Evolutionary conservation across 78 protist genomes (phyloP).

Genomic region (Monocercomonoides exilis): DNA sequence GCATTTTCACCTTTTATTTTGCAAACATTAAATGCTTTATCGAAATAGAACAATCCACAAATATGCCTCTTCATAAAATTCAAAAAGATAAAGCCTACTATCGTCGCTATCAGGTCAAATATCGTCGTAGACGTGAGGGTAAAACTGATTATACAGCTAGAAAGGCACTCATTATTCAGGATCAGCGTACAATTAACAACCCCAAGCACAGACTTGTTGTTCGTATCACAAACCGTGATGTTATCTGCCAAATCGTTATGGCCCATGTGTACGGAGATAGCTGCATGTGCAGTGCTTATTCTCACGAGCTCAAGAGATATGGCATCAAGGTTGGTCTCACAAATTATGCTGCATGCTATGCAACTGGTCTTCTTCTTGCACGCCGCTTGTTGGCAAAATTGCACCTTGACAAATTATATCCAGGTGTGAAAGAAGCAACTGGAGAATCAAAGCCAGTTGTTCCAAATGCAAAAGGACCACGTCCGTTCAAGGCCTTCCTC

Average conservation of each 20-base stretch:
- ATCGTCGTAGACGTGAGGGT: conserved; percentile 91
- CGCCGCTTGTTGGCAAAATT: conserved; percentile 83
- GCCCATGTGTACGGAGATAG: conserved; percentile 82
- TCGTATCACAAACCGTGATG: conserved; percentile 72
- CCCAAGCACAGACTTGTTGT: conserved; percentile 96
- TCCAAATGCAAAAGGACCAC: conserved; percentile 51
- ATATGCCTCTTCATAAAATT: conserved; percentile 81
- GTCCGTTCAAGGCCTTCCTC: conserved; percentile 86
- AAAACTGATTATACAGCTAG: conserved; percentile 96
- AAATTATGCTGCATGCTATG: conserved; percentile 93
- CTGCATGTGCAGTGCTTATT: conserved; percentile 78
- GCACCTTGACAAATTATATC: conserved; percentile 65
- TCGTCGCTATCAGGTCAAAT: conserved; percentile 88
- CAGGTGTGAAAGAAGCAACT: conserved; percentile 50
- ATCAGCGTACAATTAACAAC: conserved; percentile 86
- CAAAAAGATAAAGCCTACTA: conserved; percentile 87
- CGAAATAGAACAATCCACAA: too few relatives aligned
- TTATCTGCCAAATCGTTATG: conserved; percentile 81
- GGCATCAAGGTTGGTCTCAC: conserved; percentile 87
- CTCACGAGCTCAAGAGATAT: conserved; percentile 81
- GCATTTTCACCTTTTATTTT: too few relatives aligned
- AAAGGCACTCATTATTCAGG: conserved; percentile 75
- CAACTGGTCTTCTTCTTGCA: conserved; percentile 91
- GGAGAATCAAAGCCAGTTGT: too few relatives aligned
- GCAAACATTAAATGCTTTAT: too few relatives aligned